phyloP scores from a whole-genome alignment of 495 filamentous ascomycete species.

The Penicillium fimorum region DNA sequence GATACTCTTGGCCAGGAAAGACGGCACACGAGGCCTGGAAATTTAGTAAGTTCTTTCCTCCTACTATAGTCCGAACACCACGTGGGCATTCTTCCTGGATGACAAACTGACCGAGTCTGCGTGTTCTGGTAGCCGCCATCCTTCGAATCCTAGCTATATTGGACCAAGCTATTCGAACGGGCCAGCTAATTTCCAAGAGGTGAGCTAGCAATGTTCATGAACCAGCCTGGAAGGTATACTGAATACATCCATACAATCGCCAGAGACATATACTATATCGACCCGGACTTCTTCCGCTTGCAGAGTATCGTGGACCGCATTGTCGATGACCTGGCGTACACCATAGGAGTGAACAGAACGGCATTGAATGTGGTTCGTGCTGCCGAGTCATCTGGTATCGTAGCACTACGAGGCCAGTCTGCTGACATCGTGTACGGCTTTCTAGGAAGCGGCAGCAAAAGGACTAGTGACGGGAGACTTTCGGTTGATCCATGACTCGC shows the following conservation, averaged over 20 bases:
- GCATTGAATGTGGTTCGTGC: conserved; percentile 38
- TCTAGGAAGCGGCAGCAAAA: conserved; percentile 63
- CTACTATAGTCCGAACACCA: not conserved
- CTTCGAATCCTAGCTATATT: conserved; percentile 69
- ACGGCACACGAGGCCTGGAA: conserved; percentile 61
- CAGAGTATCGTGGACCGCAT: conserved; percentile 74
- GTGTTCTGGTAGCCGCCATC: conserved; percentile 49
- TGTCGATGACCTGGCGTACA: conserved; percentile 82
- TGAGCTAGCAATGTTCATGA: conserved; percentile 26
- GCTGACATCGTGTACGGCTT: not conserved
- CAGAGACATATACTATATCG: conserved; percentile 90
- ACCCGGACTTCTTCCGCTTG: conserved; percentile 73
- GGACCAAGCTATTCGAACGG: conserved; percentile 62
- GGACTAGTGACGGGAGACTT: conserved; percentile 63
- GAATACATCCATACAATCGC: not conserved
- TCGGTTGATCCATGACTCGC: conserved; percentile 30
- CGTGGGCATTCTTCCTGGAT: not conserved
- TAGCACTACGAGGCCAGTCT: not conserved
- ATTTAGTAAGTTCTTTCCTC: conserved; percentile 50
- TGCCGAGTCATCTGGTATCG: not conserved
- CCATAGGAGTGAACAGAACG: conserved; percentile 46
- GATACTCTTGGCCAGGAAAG: conserved; percentile 57
- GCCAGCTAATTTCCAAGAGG: conserved; percentile 75
- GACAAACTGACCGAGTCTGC: not conserved
- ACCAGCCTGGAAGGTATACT: not conserved